Percentiles rank a stretch among this genome's conserved stretches.
These are phyloP conservation scores for Camelina sativa DNA, from an alignment of 345 rosid genomes.

Conservation along the genomic window DNA sequence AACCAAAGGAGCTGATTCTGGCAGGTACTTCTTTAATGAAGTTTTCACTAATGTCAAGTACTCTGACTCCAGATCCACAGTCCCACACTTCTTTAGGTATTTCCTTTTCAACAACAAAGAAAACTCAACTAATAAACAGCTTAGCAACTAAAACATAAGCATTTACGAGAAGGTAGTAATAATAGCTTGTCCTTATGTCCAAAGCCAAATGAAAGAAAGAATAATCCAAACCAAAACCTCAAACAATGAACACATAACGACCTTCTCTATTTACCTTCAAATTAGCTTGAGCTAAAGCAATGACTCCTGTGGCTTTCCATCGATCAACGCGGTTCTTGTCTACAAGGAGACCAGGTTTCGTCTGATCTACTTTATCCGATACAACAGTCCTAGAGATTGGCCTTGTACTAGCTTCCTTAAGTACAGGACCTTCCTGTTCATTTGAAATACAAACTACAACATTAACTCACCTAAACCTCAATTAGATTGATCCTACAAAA, in stretches of 20 bases:
- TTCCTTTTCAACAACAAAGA: conserved; percentile 46
- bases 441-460: background rate
- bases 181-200: conserved; percentile 13
- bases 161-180: background rate
- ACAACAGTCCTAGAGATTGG: conserved; percentile 54
- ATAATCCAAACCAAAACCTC: conserved; percentile 14
- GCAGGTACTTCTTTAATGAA: conserved; percentile 58
- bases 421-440: conserved; percentile 73
- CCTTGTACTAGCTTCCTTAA: conserved; percentile 63
- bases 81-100: conserved; percentile 85
- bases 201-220: background rate
- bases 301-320: conserved; percentile 82
- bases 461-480: conserved; percentile 9
- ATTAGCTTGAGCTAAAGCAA: conserved; percentile 68
- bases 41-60: conserved; percentile 73
- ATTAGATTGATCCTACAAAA: conserved; percentile 20
- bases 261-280: conserved; percentile 59
- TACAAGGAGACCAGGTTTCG: conserved; percentile 40
- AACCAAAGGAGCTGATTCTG: conserved; percentile 56
- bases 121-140: conserved; percentile 13
- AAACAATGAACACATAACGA: background rate
- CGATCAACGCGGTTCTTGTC: conserved; percentile 60
- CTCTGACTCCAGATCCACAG: conserved; percentile 62
- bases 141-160: background rate
- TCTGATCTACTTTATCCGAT: conserved; percentile 31